These are phyloP conservation scores for Solanum chiquidenum DNA, from an alignment of 257 asterid species.

Conservation along the genomic window DNA sequence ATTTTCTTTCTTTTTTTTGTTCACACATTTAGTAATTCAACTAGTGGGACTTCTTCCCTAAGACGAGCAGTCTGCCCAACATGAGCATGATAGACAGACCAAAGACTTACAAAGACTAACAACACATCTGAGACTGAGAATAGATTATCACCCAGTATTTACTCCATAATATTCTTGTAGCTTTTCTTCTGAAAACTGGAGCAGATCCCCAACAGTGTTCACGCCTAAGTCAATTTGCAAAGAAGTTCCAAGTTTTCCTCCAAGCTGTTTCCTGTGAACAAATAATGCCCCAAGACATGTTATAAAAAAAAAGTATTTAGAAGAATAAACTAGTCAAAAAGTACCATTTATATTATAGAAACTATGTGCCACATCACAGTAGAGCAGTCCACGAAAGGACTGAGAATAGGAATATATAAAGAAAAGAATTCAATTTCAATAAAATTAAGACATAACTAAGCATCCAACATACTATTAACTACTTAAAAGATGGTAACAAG, in stretches of 20 bases:
- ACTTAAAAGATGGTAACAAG: background rate
- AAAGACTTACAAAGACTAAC: background rate
- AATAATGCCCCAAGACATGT: background rate
- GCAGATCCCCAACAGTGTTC: constrained; percentile 80
- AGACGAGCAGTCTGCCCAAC: background rate
- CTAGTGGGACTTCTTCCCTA: background rate
- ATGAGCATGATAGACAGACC: background rate
- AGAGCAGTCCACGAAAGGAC: background rate
- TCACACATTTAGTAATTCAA: background rate
- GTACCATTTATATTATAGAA: background rate
- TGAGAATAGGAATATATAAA: background rate
- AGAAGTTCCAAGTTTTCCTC: constrained; percentile 93
- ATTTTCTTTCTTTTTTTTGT: background rate
- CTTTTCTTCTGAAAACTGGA: constrained; percentile 75
- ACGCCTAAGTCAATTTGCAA: constrained; percentile 69
- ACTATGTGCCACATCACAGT: background rate
- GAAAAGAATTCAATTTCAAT: background rate
- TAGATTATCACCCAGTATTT: constrained; percentile 74
- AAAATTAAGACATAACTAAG: background rate
- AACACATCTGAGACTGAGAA: background rate
- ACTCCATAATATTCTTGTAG: constrained; percentile 78
- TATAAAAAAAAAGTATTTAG: background rate
- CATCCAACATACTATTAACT: background rate
- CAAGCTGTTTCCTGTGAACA: constrained; percentile 85
- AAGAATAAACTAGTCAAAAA: constrained; percentile 3